Conservation (phyloP, 768 basidiomycete genomes). For the Mycena olivaceomarginata region DNA sequence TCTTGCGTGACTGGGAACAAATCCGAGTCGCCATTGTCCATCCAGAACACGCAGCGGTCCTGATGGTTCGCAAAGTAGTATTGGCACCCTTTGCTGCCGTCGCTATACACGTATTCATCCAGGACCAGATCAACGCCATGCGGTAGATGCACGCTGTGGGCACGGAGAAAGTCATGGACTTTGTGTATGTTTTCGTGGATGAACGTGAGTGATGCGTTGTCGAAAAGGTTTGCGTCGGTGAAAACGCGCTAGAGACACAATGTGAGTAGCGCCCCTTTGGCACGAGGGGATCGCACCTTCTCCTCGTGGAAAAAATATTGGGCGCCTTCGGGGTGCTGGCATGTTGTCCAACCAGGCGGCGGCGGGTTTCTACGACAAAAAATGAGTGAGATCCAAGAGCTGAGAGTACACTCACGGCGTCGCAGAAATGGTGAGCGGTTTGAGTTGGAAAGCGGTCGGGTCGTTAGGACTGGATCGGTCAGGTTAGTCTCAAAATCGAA, state of each 20-base stretch:
- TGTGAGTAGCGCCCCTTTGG: not conserved
- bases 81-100: constrained; percentile 22
- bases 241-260: constrained; percentile 65
- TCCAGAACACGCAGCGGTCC: constrained; percentile 70
- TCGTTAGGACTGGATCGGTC: constrained; percentile 14
- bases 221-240: constrained; percentile 73
- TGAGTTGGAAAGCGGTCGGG: constrained; percentile 15
- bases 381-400: not conserved
- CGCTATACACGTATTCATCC: constrained; percentile 55
- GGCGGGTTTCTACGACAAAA: not conserved
- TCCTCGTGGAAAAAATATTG: constrained; percentile 71
- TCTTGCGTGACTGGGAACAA: constrained; percentile 51
- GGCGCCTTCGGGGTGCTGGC: constrained; percentile 76
- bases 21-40: constrained; percentile 63
- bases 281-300: constrained; percentile 58
- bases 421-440: constrained; percentile 20
- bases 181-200: constrained; percentile 58
- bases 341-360: constrained; percentile 64
- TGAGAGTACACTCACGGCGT: constrained; percentile 19
- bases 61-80: constrained; percentile 62
- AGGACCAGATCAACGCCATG: constrained; percentile 65
- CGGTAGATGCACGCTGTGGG: constrained; percentile 53
- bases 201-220: constrained; percentile 54
- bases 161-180: constrained; percentile 53
- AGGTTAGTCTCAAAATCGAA: not conserved